Evolutionary conservation across 2,329 filamentous ascomycete genomes (phyloP), one percentile per base, ranked within the genome.

Genomic region (Colletotrichum abscissum): DNA sequence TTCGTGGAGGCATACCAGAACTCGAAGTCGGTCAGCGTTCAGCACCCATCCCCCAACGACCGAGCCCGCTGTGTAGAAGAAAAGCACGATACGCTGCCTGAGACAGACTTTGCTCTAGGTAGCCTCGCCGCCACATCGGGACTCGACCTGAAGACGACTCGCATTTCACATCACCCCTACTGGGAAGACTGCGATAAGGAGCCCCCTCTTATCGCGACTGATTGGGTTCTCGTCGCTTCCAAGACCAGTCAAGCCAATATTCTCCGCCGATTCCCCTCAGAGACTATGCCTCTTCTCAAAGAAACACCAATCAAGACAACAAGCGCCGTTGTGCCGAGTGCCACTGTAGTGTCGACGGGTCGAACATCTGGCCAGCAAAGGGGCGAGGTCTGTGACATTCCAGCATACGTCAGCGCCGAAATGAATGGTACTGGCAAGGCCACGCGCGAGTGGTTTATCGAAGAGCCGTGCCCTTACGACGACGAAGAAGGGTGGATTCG

Each of bases 391-490:
- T 83, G 85, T 60, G 84, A 86, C 72, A 79, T 84, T 0, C 85
- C 85, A 1, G 84, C 84, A 1, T 85, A 86, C 57, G 78, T 86
- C 1, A 81, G 81, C 14, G 82, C 82, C 2, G 76, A 77, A 0
- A 78, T 78, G 12, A 86, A 86, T 57, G 82, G 83, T 5, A 86
- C 84, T 0, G 79, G 80, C 2, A 85, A 82, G 65, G 81, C 82
- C 3, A 86, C 85, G 4, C 78, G 85, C 6, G 85, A 86, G 76
- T 86, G 85, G 85, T 86, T 83, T 66, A 78, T 86, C 24, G 84
- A 86, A 74, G 83, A 85, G 72, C 81, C 82, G 2, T 79, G 77
- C 33, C 74, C 79, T 0, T 78, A 76, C n/a, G 82, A 84, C 11
- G 75, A 85, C 56, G 84, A 85, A 52, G 82, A 86, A 14, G 80